Evolutionary conservation across 2,329 filamentous ascomycete species (phyloP), one percentile per base, ranked within the genome.

Genomic region (Remersonia thermophila): DNA sequence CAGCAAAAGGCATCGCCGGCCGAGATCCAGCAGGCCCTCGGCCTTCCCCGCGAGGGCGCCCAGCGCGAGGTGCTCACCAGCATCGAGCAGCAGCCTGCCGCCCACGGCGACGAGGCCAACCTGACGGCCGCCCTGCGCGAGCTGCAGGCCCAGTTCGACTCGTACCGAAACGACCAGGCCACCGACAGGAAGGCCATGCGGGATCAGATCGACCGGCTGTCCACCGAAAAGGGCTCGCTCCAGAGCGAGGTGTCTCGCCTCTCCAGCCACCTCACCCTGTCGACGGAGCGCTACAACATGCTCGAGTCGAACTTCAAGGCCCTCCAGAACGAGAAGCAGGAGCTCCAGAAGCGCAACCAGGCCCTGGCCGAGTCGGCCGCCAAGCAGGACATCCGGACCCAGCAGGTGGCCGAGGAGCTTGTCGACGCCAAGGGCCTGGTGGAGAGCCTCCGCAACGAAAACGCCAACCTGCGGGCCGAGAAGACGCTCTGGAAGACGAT

Each of bases 401-500:
- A 95, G 51, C 86, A 95, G 58, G 82, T 89, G 18, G 86, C 85
- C 0, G 89, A 96, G 57, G 89, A 98, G 49, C 70, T 96, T 5
- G 77, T 96, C 8, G 91, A 95, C 55, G 78, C 82, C 4, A 81
- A 79, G 54, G 81, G 81, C 23, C 62, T 89, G 35, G 67, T 83
- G 3, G 89, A 98, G 52, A 87, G 85, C 51, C 73, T 95, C 58
- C 81, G 86, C 35, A 86, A 85, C 46, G 91, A 98, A 55, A 85
- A 80, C 36, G 80, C 86, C 12, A 95, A 96, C 52, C 71, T 95
- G 25, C 94, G 93, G 57, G 87, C 89, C 0, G 89, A 96, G 58
- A 94, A 94, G 61, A 82, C 85, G 27, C 68, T 98, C 8, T 94
- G 83, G 82, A 93, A 91, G 62, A 84, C 81, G 38, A 93, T 95